Percentiles rank a stretch among this genome's conserved stretches.
Conservation (phyloP, 495 filamentous ascomycete genomes). For the Podospora didyma region DNA sequence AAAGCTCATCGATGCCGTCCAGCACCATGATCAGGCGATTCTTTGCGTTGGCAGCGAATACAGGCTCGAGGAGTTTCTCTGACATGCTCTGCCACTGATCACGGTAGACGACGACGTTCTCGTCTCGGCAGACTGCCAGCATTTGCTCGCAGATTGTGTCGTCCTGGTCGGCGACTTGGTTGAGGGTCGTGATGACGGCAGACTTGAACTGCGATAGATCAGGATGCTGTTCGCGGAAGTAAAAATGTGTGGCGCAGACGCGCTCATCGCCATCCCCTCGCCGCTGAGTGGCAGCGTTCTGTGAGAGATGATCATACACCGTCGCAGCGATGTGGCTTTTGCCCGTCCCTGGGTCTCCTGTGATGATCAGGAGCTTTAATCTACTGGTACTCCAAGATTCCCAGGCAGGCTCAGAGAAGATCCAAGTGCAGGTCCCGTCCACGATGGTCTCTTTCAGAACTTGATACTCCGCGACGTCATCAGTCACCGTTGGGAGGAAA, state of each 20-base stretch:
- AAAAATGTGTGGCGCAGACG: background rate
- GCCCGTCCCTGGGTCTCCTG: background rate
- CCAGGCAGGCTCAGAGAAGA: background rate
- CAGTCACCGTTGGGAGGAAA: background rate
- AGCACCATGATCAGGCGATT: background rate
- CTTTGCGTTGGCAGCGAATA: background rate
- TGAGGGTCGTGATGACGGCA: background rate
- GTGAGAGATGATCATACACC: background rate
- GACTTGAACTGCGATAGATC: background rate
- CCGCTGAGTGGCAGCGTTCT: background rate
- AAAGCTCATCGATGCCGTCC: background rate
- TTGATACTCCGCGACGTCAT: background rate
- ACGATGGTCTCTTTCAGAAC: background rate
- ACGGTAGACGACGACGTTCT: background rate
- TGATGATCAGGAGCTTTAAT: background rate
- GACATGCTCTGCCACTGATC: background rate
- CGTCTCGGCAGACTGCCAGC: background rate
- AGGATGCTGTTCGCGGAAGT: background rate
- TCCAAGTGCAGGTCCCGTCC: background rate
- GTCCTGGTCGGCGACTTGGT: background rate
- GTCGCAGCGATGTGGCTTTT: background rate
- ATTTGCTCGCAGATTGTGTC: background rate
- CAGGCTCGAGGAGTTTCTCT: background rate
- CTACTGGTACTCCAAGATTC: background rate
- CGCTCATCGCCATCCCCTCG: background rate